A percentile compares a stretch with the other conserved stretches of the same genome.
These are phyloP conservation scores for Saposhnikovia divaricata DNA, from an alignment of 129 eudicot species.

Conservation along the genomic window DNA sequence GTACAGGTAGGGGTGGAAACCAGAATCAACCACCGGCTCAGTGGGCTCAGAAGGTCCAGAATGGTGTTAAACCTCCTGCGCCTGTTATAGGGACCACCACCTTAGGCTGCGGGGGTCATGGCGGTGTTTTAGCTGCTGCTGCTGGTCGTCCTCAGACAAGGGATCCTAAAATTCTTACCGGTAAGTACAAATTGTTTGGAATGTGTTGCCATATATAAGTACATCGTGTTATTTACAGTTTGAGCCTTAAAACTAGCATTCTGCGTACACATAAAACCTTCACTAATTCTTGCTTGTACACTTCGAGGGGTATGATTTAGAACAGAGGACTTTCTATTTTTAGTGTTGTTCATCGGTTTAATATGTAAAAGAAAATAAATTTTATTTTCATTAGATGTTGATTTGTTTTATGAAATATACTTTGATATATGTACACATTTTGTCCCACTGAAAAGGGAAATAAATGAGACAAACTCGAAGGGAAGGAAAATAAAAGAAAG, in stretches of 20 bases:
- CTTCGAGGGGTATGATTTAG: not conserved
- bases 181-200: not conserved
- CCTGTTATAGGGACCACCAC: not conserved
- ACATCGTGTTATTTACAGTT: too few relatives aligned
- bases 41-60: not conserved
- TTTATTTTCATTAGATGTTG: too few relatives aligned
- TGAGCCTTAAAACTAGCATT: too few relatives aligned
- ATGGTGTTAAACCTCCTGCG: not conserved
- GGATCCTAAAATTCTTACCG: not conserved
- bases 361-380: too few relatives aligned
- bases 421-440: not conserved
- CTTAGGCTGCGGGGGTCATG: not conserved
- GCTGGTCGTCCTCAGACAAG: not conserved
- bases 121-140: not conserved
- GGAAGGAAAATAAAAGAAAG: too few relatives aligned
- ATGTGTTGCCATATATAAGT: too few relatives aligned
- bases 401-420: too few relatives aligned
- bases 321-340: not conserved
- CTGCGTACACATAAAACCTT: too few relatives aligned
- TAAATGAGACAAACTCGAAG: too few relatives aligned
- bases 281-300: not conserved
- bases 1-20: not conserved
- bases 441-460: too few relatives aligned
- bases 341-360: not conserved
- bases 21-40: not conserved